Evolutionary conservation across 73 alveolate genomes (phyloP), one percentile per base, ranked within the genome.

Genomic region (Tetrahymena elliotti): DNA sequence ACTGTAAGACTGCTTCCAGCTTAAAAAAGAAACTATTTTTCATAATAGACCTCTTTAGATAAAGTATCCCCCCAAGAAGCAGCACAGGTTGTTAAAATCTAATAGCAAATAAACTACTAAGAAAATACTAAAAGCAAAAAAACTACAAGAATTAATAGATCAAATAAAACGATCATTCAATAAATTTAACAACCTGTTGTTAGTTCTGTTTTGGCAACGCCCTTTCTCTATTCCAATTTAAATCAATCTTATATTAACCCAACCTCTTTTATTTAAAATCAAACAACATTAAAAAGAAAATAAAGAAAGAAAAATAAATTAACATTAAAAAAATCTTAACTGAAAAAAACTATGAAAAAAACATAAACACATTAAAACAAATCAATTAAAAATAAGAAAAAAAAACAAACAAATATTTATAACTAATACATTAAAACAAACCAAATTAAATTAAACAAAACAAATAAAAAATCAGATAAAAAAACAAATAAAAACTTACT

Each of bases 11-110:
- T 68, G 88, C 88, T 68, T 68, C 88, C 88, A 68, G 88, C 88
- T 68, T 68, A 68, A 68, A 68, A 68, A 68, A 68, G 38, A 68
- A 27, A 31, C 88, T 68, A 68, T 68, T 68, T 31, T 68, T 8
- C 88, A 68, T 68, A 68, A 68, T 68, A 68, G 88, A 68, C 38
- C 34, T 68, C 38, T 68, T 68, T 68, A 31, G 36, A 68, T 68
- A 68, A 68, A 68, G 88, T 31, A 68, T 68, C 88, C 88, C 88
- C 88, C 88, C 88, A 68, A 68, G 88, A 68, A 68, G 88, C 88
- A 68, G 88, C 88, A 68, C 88, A 68, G 88, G 88, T 68, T 68
- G 88, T n/a, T n/a, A 68, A 31, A 68, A 6, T 31, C 1, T 24
- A 68, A 31, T 22, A 68, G 88, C 88, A 68, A 68, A 68, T 22